Base-by-base conservation (phyloP, 1,284 basidiomycete species). In the Ceratobasidium sp. region DNA sequence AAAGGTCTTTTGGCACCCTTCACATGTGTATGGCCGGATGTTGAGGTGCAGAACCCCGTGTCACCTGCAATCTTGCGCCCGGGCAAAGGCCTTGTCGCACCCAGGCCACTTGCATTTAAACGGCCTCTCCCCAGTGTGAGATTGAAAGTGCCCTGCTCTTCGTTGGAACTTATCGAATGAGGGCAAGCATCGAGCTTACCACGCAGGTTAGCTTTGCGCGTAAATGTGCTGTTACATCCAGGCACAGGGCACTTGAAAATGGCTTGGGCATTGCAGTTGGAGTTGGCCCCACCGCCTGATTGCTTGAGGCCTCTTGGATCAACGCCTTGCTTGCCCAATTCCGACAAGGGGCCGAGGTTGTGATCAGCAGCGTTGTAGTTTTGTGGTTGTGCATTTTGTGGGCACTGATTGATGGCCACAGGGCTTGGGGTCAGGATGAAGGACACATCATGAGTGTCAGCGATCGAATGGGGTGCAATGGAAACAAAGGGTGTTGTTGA, bases 61-160 rank as follows among this genome's bases (percentile, higher is more conserved):
- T 2, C 91, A 83, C 76, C 91, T 93, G 79, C 90, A 92, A 76
- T 93, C 91, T 74, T 93, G 90, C 77, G 91, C 89, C 68, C 90
- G 78, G n/a, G 91, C 90, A 72, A 93, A 93, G 38, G 89, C 88
- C 79, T 91, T 92, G 56, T 86, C 87, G 75, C 91, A 93, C 20
- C 90, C 91, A 0, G 91, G 90, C 89, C 90, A 93, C 75, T 89
- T 88, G 80, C 91, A 93, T 75, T 87, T 84, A 82, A 90, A 93
- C 29, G 91, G 91, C 72, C 91, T 87, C 78, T 93, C 91, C 76
- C 91, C 89, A 55, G 88, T 90, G 73, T 93, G 91, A n/a, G 88
- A 90, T 38, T 89, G 87, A 74, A 93, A 82, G 75, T 93, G 91
- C 25, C 87, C 89, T 87, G 73, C 50, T n/a, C n/a, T n/a, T n/a